phyloP scores from a whole-genome alignment of 2,329 filamentous ascomycete genomes.

The Leptodontidium sp. region DNA sequence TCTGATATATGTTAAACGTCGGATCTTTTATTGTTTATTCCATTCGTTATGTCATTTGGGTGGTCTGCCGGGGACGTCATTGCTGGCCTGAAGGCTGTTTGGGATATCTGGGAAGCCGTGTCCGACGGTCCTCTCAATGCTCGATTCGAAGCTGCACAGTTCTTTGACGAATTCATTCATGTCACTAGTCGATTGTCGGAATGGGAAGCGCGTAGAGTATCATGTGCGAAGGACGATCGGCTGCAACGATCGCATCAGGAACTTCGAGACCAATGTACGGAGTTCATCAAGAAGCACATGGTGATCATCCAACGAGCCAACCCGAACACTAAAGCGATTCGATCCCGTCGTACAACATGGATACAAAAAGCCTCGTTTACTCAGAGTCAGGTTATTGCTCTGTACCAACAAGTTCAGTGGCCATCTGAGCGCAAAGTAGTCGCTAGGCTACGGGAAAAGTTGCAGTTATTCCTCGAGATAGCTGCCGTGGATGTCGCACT shows the following conservation, averaged over 20 bases:
- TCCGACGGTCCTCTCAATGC: constrained; percentile 39
- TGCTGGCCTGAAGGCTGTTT: constrained; percentile 41
- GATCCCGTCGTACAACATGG: constrained; percentile 34
- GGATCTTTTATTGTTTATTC: neutral
- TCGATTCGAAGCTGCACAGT: constrained; percentile 34
- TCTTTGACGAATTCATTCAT: constrained; percentile 37
- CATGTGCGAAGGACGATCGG: constrained; percentile 20
- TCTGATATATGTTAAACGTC: neutral
- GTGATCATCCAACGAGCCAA: constrained; percentile 36
- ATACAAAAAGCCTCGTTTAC: constrained; percentile 30
- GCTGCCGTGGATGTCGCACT: constrained; percentile 31
- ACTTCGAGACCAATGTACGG: constrained; percentile 29
- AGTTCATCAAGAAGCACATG: constrained; percentile 38
- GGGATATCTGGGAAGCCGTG: constrained; percentile 36
- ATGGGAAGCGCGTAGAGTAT: constrained; percentile 33
- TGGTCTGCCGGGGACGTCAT: constrained; percentile 48
- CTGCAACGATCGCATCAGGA: constrained; percentile 29
- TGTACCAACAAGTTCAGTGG: constrained; percentile 37
- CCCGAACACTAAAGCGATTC: constrained; percentile 30
- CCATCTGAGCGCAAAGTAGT: constrained; percentile 36
- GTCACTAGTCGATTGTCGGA: constrained; percentile 35
- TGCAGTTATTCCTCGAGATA: constrained; percentile 37
- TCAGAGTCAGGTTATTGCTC: constrained; percentile 24
- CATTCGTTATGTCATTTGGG: constrained; percentile 47
- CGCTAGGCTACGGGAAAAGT: constrained; percentile 30